A percentile compares a stretch with the other conserved stretches of the same genome.
phyloP scores from a whole-genome alignment of 139 green algal species.

The Limnomonas spitsbergensis region DNA sequence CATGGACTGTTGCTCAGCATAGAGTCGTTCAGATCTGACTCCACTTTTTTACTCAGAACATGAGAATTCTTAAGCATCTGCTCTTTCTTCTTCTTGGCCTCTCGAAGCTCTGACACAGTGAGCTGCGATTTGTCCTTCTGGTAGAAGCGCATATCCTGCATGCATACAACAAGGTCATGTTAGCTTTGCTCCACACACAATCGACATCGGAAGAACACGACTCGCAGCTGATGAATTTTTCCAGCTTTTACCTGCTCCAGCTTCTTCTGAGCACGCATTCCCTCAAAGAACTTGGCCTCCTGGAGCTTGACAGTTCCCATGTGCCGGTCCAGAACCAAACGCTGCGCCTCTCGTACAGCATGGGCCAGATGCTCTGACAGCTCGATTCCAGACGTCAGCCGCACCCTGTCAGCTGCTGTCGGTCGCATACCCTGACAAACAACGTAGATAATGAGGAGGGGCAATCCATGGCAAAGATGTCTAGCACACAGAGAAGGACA shows the following conservation, averaged over 20 bases:
- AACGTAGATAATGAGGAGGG: no score
- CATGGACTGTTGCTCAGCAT: no score
- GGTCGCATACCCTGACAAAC: constrained; percentile 26
- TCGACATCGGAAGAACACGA: no score
- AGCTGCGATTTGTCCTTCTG: constrained; percentile 49
- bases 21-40: no score
- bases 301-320: not conserved
- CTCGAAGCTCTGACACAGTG: constrained; percentile 50
- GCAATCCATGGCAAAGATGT: no score
- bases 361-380: constrained; percentile 32
- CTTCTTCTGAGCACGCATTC: constrained; percentile 32
- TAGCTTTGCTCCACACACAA: no score
- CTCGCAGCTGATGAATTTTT: no score
- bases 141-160: constrained; percentile 11
- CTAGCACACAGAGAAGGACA: no score
- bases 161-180: not conserved
- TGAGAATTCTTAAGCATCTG: constrained; percentile 15
- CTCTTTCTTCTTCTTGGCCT: constrained; percentile 55
- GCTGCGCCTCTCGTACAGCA: constrained; percentile 34
- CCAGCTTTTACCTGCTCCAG: constrained; percentile 21
- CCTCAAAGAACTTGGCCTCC: constrained; percentile 37
- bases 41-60: not conserved
- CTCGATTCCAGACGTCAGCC: constrained; percentile 38
- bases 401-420: constrained; percentile 39
- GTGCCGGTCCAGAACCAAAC: constrained; percentile 24